Percentiles rank a stretch among this genome's conserved stretches.
These are phyloP conservation scores for Boletellus sp. DNA, from an alignment of 1,284 basidiomycete species.

Conservation along the genomic window DNA sequence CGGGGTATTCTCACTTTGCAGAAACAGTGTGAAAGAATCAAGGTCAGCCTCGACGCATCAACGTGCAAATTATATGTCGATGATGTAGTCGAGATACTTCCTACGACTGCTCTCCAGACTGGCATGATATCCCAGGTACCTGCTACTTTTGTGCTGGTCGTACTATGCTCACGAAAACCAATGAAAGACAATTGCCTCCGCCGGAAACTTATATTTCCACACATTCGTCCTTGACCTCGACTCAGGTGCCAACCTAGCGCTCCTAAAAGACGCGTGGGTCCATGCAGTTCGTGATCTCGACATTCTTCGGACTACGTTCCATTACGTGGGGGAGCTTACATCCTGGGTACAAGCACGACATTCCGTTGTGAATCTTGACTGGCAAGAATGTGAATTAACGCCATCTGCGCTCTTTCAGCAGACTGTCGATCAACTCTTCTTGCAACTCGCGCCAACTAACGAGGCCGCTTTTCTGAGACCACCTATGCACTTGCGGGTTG, in stretches of 20 bases:
- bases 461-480: constrained; percentile 31
- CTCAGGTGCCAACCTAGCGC: constrained; percentile 26
- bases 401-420: constrained; percentile 13
- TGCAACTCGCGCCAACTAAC: constrained; percentile 18
- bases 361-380: constrained; percentile 33
- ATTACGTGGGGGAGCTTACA: constrained; percentile 38
- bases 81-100: constrained; percentile 38
- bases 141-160: constrained; percentile 1
- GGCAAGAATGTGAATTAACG: constrained; percentile 27
- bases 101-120: constrained; percentile 44
- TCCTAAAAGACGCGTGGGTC: constrained; percentile 38
- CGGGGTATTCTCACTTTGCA: constrained; percentile 4
- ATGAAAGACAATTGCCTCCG: constrained; percentile 42
- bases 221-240: constrained; percentile 40
- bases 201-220: constrained; percentile 45
- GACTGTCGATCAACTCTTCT: constrained; percentile 20
- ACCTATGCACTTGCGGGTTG: constrained; percentile 37
- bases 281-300: constrained; percentile 32
- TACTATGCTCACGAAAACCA: neutral
- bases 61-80: constrained; percentile 19
- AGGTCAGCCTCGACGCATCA: constrained; percentile 11
- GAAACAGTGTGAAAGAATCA: constrained; percentile 12
- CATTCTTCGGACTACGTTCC: constrained; percentile 48
- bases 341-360: constrained; percentile 46
- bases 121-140: constrained; percentile 51